Evolutionary conservation across 2,329 filamentous ascomycete genomes (phyloP).

Genomic region (Dendryphion nanum): DNA sequence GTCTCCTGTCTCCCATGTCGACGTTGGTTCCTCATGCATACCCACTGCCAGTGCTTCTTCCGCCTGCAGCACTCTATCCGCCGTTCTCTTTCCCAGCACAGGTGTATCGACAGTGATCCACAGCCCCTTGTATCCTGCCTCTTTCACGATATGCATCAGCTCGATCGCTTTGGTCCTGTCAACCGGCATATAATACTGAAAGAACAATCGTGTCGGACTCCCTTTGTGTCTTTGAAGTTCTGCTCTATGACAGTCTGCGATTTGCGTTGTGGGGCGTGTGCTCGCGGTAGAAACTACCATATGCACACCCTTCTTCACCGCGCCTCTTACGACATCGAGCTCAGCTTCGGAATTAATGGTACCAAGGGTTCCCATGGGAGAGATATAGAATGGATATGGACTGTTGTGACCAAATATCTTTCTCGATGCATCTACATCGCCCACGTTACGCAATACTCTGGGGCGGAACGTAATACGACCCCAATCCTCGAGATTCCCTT

Average conservation of each 20-base stretch:
- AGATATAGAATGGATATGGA: conserved; percentile 40
- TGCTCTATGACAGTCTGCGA: too few relatives aligned
- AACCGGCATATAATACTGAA: conserved; percentile 38
- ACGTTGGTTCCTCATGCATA: conserved; percentile 52
- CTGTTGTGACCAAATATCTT: conserved; percentile 35
- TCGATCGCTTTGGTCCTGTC: conserved; percentile 30
- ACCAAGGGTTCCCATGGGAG: conserved; percentile 38
- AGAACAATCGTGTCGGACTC: conserved; percentile 33
- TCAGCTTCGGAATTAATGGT: conserved; percentile 37
- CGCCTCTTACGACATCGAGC: conserved; percentile 35
- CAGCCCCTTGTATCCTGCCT: conserved; percentile 31
- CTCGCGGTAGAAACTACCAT: conserved; percentile 37
- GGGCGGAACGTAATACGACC: conserved; percentile 35
- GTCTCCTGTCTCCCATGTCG: conserved; percentile 53
- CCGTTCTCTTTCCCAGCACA: conserved; percentile 33
- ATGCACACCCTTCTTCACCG: conserved; percentile 34
- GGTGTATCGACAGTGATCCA: conserved; percentile 40
- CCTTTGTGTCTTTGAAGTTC: conserved; percentile 23
- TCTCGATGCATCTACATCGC: conserved; percentile 27
- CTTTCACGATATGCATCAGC: conserved; percentile 31
- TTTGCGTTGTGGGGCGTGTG: conserved; percentile 16
- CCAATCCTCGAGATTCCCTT: conserved; percentile 34
- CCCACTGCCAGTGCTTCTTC: conserved; percentile 52
- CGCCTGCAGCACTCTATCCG: conserved; percentile 39
- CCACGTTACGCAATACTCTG: conserved; percentile 36